Base-by-base conservation (phyloP, 345 rosid genomes). In the Dipteronia dyeriana region DNA sequence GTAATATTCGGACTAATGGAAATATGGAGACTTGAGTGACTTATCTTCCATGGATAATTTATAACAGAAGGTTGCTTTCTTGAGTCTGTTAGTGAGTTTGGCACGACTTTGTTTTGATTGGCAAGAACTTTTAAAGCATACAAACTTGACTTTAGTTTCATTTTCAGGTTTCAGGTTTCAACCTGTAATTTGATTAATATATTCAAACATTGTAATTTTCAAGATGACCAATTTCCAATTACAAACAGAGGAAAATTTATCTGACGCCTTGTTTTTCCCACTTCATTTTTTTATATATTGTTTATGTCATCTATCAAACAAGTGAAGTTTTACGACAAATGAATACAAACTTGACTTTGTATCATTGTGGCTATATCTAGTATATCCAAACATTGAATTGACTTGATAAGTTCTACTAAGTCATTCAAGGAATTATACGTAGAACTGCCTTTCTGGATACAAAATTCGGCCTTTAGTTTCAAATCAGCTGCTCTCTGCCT, bases 371-470 rank as follows among this genome's bases (percentile, higher is more conserved):
- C 34, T 31, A 31, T 31, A 26, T 26, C 29, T 26, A 1, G 29
- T 26, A 26, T 26, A 31, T 31, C 34, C 34, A 31, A 31, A 31
- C 34, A 31, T 31, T 31, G 34, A 31, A 31, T 31, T 41, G 74
- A 56, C 20, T 22, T 13, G 25, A 85, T 63, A 9, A 43, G 29
- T 13, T 75, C 78, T 5, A 72, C 74, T 51, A 85, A 41, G 16
- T 78, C 57, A 41, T 78, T 53, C 69, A 85, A 49, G 5, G 72
- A 75, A 75, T 51, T 34, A 47, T 34, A 3, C 0, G 82, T 77
- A 3, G 82, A 68, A 49, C 85, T 79, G 9, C 80, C 74, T 5
- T 19, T n/a, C 26, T 5, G 25, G 3, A 43, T 31, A 16, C 75
- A 61, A 5, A 4, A 23, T 14, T 82, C 73, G 0, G 20, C 60